phyloP scores from a whole-genome alignment of 208 protist genomes.

The Leishmania tarentolae region DNA sequence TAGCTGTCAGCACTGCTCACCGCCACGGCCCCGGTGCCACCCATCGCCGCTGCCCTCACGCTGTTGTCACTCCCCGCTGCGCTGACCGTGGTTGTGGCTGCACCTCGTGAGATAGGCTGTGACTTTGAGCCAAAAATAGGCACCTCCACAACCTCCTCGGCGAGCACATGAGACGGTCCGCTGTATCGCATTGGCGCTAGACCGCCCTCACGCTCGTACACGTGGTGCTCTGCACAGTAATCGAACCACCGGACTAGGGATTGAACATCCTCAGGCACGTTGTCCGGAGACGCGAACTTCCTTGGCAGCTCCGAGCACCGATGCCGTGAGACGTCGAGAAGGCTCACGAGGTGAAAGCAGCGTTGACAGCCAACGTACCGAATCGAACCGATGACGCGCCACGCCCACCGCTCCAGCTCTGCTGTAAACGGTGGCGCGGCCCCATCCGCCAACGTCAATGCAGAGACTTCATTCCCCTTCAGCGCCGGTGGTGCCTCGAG shows the following conservation, averaged over 20 bases:
- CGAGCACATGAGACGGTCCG: constrained; percentile 9
- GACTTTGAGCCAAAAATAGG: background rate
- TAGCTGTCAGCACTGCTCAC: background rate
- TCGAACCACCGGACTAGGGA: constrained; percentile 50
- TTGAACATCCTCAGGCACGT: constrained; percentile 28
- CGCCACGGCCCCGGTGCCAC: background rate
- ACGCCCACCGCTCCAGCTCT: constrained; percentile 70
- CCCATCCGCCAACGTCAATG: constrained; percentile 2
- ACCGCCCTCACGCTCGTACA: constrained; percentile 43
- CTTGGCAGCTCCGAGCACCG: constrained; percentile 35
- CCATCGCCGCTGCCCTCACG: background rate
- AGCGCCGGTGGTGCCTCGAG: constrained; percentile 19
- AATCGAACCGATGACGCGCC: constrained; percentile 62
- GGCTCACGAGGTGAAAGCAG: constrained; percentile 52
- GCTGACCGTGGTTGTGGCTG: background rate
- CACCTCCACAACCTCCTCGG: constrained; percentile 26
- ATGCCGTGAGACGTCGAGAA: constrained; percentile 52
- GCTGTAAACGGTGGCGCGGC: constrained; percentile 4
- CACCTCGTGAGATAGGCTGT: background rate
- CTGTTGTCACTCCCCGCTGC: background rate
- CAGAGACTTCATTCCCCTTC: constrained; percentile 15
- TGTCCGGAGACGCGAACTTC: constrained; percentile 29
- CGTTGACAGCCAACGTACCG: constrained; percentile 52
- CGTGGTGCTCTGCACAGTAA: constrained; percentile 26
- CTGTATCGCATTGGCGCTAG: constrained; percentile 36